Evolutionary conservation across 257 asterid species (phyloP), one percentile per base, ranked within the genome.

Genomic region (Cruciata laevipes): DNA sequence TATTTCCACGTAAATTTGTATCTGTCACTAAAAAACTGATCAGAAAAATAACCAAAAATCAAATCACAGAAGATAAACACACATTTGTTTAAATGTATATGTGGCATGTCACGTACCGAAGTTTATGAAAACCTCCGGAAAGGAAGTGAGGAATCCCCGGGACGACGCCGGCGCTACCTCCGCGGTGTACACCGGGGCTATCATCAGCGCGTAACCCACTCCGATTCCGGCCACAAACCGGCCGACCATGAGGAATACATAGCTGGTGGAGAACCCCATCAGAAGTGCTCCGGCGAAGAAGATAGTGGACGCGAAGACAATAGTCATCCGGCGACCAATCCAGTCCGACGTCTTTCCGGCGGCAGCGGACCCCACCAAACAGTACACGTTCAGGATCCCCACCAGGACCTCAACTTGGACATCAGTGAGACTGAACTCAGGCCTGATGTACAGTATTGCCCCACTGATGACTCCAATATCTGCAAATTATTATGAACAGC

Each of bases 391-490:
- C 6, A 92, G 83, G 24, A 87, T 82, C 23, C 98, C 98, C 61
- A 82, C 88, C 6, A 89, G 67, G n/a, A 89, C 73, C 72, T 89
- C 93, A 6, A 80, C 78, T 73, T 92, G 81, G 0, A 23, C 55
- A 56, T 76, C 71, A 37, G 37, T 80, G 40, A 89, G 72, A 0
- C 38, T 0, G 3, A 92, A 76, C 32, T 84, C 85, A 1, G 30
- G 74, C 59, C 61, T 24, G 33, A 92, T 89, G 79, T 82, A 92
- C 47, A 92, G 70, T 59, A 78, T 80, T 52, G 98, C 98, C 21
- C 98, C 98, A 68, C 97, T 92, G 94, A 92, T 92, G 49, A 92
- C 98, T 70, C 98, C 98, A 21, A 92, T 87, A 75, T 92, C 98
- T 92, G 83, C 85, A 76, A 16, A 47, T 0, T 47, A 47, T 69